phyloP scores from a whole-genome alignment of 2,329 filamentous ascomycete species.

The Neospermospora avenae region DNA sequence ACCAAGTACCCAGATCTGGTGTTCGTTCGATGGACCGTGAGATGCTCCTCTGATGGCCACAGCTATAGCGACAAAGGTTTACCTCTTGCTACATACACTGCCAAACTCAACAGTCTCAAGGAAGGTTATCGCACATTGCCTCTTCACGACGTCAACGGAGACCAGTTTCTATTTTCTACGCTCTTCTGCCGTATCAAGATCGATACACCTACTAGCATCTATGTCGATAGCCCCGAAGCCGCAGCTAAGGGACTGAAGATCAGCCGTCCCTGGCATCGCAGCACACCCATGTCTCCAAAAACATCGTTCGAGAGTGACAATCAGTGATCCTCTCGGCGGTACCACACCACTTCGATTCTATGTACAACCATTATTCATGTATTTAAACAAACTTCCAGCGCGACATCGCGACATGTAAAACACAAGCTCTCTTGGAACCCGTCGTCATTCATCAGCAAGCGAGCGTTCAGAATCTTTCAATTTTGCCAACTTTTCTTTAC shows the following conservation, averaged over 20 bases:
- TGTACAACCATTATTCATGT: slow-evolving; percentile 24
- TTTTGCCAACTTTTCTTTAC: slow-evolving; percentile 16
- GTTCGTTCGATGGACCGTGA: slow-evolving; percentile 90
- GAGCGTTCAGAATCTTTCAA: slow-evolving; percentile 14
- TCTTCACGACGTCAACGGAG: slow-evolving; percentile 81
- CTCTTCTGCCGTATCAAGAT: slow-evolving; percentile 86
- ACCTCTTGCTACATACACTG: slow-evolving; percentile 83
- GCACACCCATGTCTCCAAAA: slow-evolving; percentile 31
- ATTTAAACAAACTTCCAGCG: slow-evolving; percentile 16
- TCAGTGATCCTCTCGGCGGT: slow-evolving; percentile 10
- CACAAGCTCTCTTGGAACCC: slow-evolving; percentile 24
- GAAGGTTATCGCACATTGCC: slow-evolving; percentile 92
- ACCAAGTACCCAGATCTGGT: slow-evolving; percentile 95
- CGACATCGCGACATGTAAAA: slow-evolving; percentile 16
- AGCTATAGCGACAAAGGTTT: slow-evolving; percentile 60
- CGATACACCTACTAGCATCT: slow-evolving; percentile 53
- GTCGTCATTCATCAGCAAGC: slow-evolving; percentile 13
- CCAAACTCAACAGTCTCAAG: slow-evolving; percentile 84
- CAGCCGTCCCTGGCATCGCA: slow-evolving; percentile 54
- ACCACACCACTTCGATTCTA: slow-evolving; percentile 18
- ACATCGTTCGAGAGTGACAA: slow-evolving; percentile 24
- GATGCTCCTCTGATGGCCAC: slow-evolving; percentile 76
- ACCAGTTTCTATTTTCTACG: slow-evolving; percentile 92
- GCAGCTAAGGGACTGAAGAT: slow-evolving; percentile 55
- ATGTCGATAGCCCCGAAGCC: slow-evolving; percentile 49